Conservation (phyloP, 2,329 filamentous ascomycete species). For the Metarhizium anisopliae region DNA sequence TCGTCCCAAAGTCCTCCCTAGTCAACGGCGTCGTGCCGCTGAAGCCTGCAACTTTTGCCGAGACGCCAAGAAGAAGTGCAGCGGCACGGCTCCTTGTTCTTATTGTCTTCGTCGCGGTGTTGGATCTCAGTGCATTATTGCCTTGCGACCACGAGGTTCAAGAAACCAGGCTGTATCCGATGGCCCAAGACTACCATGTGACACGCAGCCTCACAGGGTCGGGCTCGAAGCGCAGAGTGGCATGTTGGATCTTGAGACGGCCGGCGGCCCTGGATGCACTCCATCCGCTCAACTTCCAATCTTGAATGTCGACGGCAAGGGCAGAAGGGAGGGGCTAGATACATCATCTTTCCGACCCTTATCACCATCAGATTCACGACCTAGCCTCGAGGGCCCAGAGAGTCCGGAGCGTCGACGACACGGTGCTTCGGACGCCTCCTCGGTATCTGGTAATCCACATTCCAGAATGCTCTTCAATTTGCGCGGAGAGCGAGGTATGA, state of each 20-base stretch:
- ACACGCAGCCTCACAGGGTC: neutral
- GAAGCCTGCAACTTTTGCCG: conserved; percentile 40
- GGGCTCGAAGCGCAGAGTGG: neutral
- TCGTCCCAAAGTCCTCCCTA: conserved; percentile 39
- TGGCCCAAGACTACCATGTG: conserved; percentile 1
- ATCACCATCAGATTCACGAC: conserved; percentile 21
- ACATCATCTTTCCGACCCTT: conserved; percentile 12
- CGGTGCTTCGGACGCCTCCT: conserved; percentile 5
- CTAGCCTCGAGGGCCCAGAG: conserved; percentile 11
- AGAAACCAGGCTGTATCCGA: conserved; percentile 2
- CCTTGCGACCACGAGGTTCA: conserved; percentile 21
- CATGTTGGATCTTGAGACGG: neutral
- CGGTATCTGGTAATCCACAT: conserved; percentile 12
- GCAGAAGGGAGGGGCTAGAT: conserved; percentile 3
- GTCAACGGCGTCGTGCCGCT: conserved; percentile 37
- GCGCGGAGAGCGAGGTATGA: conserved; percentile 40
- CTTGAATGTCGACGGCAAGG: neutral
- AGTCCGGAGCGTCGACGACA: neutral
- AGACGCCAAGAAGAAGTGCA: conserved; percentile 41
- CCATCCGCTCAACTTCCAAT: neutral
- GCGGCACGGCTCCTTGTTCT: conserved; percentile 36
- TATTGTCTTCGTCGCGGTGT: conserved; percentile 36
- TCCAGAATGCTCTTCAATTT: conserved; percentile 41
- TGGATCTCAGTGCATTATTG: conserved; percentile 25
- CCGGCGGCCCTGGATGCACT: neutral